A percentile compares a stretch with the other conserved stretches of the same genome.
Conservation (phyloP, 139 green algal genomes). For the Zygnema circumcarinatum region DNA sequence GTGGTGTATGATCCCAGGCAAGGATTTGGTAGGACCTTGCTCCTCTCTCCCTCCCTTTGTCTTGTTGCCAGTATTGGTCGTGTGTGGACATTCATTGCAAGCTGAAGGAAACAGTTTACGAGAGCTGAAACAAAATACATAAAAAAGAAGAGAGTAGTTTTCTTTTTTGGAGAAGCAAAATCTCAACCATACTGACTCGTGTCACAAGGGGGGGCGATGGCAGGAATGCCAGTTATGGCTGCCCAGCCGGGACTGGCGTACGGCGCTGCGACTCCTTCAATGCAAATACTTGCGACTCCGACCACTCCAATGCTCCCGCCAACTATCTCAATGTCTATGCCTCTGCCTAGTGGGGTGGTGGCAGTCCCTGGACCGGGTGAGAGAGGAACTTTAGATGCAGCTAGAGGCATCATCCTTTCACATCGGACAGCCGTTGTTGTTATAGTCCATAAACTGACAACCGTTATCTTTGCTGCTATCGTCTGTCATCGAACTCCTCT, state of each 20-base stretch:
- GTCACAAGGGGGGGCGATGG: not conserved
- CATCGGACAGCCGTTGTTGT: too few species aligned
- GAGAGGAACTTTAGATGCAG: too few species aligned
- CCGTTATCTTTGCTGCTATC: too few species aligned
- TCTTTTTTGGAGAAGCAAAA: too few species aligned
- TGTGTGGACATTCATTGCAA: too few species aligned
- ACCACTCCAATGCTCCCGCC: not conserved
- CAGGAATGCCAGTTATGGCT: not conserved
- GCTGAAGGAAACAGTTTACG: too few species aligned
- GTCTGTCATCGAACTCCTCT: too few species aligned
- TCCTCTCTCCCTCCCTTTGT: not conserved
- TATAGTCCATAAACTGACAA: too few species aligned
- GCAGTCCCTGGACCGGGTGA: not conserved
- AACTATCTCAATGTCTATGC: not conserved
- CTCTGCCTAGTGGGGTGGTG: not conserved
- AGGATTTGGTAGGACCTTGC: constrained; percentile 7
- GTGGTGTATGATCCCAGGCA: constrained; percentile 38
- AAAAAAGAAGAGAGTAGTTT: too few species aligned
- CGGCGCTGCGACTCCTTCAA: not conserved
- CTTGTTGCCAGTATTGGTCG: not conserved
- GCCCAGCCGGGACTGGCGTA: not conserved
- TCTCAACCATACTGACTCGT: too few species aligned
- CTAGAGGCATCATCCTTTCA: too few species aligned
- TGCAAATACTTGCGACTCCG: not conserved
- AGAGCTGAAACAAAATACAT: too few species aligned